These are phyloP conservation scores for Cucumis hystrix DNA, from an alignment of 306 rosid genomes.

Conservation along the genomic window DNA sequence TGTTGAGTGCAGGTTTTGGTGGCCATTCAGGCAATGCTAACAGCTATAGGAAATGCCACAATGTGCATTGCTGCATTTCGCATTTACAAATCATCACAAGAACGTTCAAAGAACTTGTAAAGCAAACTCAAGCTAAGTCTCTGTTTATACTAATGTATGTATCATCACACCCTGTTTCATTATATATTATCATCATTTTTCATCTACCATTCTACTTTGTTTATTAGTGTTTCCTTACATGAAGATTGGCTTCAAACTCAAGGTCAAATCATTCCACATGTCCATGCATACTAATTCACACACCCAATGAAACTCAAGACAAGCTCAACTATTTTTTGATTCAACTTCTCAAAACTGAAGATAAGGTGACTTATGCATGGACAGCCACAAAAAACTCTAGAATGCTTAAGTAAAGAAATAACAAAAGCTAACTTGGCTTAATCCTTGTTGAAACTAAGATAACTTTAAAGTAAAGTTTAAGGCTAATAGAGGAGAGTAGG, in stretches of 20 bases:
- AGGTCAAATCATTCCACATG: too few species aligned
- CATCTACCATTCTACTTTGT: not conserved
- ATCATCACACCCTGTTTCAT: not conserved
- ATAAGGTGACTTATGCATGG: too few species aligned
- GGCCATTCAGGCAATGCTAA: slow-evolving; percentile 85
- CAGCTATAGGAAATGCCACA: slow-evolving; percentile 73
- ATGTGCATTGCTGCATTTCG: slow-evolving; percentile 88
- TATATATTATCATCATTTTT: not conserved
- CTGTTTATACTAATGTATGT: not conserved
- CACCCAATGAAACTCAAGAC: too few species aligned
- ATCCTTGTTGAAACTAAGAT: too few species aligned
- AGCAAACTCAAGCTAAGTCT: not conserved
- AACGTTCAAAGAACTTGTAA: slow-evolving; percentile 46
- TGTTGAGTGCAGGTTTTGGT: slow-evolving; percentile 59
- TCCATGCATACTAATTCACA: too few species aligned
- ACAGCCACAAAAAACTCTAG: too few species aligned
- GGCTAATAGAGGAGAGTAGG: not conserved
- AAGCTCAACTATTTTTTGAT: too few species aligned
- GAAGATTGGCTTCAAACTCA: not conserved
- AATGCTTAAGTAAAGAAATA: too few species aligned
- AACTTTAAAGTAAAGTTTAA: too few species aligned
- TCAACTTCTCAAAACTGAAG: too few species aligned
- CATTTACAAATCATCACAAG: slow-evolving; percentile 57
- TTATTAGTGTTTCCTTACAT: not conserved
- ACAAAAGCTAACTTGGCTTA: too few species aligned